These are phyloP conservation scores for Trichoderma sp. DNA, from an alignment of 2,329 filamentous ascomycete genomes.

Conservation along the genomic window DNA sequence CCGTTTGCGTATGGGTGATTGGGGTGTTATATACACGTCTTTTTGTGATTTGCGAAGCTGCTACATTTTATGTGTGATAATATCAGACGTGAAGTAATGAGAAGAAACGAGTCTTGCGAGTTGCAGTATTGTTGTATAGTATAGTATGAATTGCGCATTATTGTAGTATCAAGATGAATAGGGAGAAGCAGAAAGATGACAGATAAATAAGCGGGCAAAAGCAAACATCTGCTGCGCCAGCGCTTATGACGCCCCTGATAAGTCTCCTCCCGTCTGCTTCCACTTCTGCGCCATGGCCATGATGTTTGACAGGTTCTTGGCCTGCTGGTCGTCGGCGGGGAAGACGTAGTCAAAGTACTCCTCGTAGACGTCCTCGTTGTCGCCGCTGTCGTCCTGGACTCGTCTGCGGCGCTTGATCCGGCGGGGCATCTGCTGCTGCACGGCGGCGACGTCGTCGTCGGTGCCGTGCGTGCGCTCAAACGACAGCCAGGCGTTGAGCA, in stretches of 20 bases:
- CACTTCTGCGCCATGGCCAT: slow-evolving; percentile 84
- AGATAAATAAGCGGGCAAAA: neutral
- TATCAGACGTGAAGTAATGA: neutral
- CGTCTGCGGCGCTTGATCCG: slow-evolving; percentile 89
- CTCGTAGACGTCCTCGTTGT: slow-evolving; percentile 62
- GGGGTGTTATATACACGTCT: neutral
- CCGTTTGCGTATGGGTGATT: neutral
- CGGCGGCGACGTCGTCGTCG: slow-evolving; percentile 72
- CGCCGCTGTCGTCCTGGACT: slow-evolving; percentile 65
- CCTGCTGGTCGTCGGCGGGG: slow-evolving; percentile 88
- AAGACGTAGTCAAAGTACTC: slow-evolving; percentile 98
- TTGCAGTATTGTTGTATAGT: neutral
- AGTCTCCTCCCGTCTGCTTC: slow-evolving; percentile 62
- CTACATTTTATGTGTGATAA: neutral
- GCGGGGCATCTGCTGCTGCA: slow-evolving; percentile 92
- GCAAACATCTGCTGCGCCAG: neutral
- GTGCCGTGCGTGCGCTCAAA: slow-evolving; percentile 88
- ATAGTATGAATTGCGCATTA: too few species aligned
- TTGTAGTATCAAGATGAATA: neutral
- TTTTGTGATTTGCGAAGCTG: neutral
- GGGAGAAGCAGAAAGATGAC: neutral
- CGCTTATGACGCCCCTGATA: slow-evolving; percentile 34
- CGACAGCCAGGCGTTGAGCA: slow-evolving; percentile 88
- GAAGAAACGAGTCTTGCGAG: neutral
- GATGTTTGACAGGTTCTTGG: slow-evolving; percentile 79